Conservation (phyloP, 345 rosid genomes). For the Syzygium aqueum region DNA sequence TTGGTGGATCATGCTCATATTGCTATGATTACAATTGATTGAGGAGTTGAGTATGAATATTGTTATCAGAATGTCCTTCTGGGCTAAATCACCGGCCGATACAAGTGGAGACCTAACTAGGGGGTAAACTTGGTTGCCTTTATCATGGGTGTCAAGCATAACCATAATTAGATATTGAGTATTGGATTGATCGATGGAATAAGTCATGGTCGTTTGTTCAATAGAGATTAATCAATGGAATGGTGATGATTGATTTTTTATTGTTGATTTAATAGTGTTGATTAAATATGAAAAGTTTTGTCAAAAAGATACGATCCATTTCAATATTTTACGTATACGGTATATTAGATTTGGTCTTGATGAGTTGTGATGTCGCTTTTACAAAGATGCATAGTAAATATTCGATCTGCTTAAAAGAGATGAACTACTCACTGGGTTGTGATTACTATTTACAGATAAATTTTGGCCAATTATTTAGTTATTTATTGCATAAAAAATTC, state of each 20-base stretch:
- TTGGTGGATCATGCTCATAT: too few species aligned
- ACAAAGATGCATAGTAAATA: not conserved
- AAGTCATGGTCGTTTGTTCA: not conserved
- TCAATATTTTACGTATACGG: not conserved
- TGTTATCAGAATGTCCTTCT: too few species aligned
- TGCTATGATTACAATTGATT: too few species aligned
- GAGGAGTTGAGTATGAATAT: too few species aligned
- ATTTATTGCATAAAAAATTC: too few species aligned
- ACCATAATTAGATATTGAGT: not conserved
- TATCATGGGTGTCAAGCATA: not conserved
- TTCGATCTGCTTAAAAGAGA: not conserved
- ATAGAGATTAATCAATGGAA: not conserved
- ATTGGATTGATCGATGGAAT: too few species aligned
- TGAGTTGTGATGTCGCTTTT: not conserved
- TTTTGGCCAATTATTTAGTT: too few species aligned
- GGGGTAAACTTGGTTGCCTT: not conserved
- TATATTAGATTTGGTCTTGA: not conserved
- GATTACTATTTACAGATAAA: not conserved
- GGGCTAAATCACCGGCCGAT: too few species aligned
- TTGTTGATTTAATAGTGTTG: not conserved
- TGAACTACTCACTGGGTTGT: not conserved
- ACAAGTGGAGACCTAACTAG: too few species aligned
- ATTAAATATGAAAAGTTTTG: too few species aligned
- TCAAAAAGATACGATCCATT: not conserved
- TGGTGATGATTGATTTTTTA: not conserved